Conservation (phyloP, 768 basidiomycete genomes). For the Tricholoma flavovirens region DNA sequence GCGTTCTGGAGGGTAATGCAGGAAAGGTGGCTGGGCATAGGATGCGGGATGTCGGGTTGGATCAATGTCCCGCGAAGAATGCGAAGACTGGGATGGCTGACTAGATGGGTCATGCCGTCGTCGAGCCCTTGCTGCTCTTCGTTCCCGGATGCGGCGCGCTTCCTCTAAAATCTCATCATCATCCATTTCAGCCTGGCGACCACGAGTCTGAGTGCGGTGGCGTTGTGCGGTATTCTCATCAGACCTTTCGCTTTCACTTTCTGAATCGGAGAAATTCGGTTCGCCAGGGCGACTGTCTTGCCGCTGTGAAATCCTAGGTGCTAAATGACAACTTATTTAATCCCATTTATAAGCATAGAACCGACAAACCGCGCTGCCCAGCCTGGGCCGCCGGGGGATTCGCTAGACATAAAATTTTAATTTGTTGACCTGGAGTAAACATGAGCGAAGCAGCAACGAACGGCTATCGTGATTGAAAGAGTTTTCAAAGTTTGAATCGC, state of each 20-base stretch:
- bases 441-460: neutral
- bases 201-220: neutral
- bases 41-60: too few relatives aligned
- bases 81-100: too few relatives aligned
- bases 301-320: neutral
- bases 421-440: neutral
- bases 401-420: too few relatives aligned
- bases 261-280: neutral
- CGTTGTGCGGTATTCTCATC: neutral
- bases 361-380: neutral
- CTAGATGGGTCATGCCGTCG: neutral
- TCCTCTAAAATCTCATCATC: neutral
- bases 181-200: neutral
- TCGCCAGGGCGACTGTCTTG: neutral
- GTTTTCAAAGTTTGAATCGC: neutral
- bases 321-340: neutral
- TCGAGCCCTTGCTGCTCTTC: neutral
- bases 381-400: too few relatives aligned
- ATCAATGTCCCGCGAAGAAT: neutral
- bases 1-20: too few relatives aligned
- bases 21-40: too few relatives aligned
- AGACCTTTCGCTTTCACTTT: neutral
- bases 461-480: neutral
- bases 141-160: neutral
- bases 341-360: neutral